phyloP scores from a whole-genome alignment of 1,284 basidiomycete species.

The Ganoderma meredithae region DNA sequence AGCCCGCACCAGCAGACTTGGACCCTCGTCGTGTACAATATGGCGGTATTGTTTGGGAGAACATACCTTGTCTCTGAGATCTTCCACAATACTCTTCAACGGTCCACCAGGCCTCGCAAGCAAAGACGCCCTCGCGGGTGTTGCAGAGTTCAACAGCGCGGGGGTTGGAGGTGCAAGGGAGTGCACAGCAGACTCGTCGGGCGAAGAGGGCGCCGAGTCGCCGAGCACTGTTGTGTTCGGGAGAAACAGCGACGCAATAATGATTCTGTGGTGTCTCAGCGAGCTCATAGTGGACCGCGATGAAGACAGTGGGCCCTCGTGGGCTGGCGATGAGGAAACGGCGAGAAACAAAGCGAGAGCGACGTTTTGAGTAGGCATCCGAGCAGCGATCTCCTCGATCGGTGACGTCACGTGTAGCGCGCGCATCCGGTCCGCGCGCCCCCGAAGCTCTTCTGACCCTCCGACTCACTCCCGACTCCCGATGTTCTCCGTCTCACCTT shows the following conservation, averaged over 20 bases:
- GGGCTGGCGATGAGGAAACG: conserved; percentile 15
- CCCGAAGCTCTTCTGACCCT: background rate
- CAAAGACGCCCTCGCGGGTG: conserved; percentile 28
- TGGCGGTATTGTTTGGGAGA: background rate
- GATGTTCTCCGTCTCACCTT: background rate
- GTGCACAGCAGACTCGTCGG: conserved; percentile 39
- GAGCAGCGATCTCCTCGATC: conserved; percentile 25
- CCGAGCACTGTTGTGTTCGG: conserved; percentile 72
- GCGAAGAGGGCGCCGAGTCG: conserved; percentile 59
- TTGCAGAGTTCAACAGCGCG: conserved; percentile 36
- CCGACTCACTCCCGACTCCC: background rate
- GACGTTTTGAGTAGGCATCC: conserved; percentile 23
- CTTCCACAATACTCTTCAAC: conserved; percentile 77
- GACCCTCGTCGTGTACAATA: too few relatives aligned
- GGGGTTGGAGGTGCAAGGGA: conserved; percentile 24
- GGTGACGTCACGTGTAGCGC: conserved; percentile 37
- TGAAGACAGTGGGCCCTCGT: background rate
- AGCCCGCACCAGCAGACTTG: background rate
- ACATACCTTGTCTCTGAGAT: conserved; percentile 69
- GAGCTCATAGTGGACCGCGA: conserved; percentile 57
- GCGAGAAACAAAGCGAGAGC: conserved; percentile 12
- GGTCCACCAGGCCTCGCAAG: conserved; percentile 42
- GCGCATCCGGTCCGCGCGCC: background rate
- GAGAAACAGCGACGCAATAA: conserved; percentile 83
- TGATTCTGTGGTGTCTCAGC: conserved; percentile 70